These are phyloP conservation scores for Torrubiellomyces zombiae DNA, from an alignment of 2,329 filamentous ascomycete genomes.

Conservation along the genomic window DNA sequence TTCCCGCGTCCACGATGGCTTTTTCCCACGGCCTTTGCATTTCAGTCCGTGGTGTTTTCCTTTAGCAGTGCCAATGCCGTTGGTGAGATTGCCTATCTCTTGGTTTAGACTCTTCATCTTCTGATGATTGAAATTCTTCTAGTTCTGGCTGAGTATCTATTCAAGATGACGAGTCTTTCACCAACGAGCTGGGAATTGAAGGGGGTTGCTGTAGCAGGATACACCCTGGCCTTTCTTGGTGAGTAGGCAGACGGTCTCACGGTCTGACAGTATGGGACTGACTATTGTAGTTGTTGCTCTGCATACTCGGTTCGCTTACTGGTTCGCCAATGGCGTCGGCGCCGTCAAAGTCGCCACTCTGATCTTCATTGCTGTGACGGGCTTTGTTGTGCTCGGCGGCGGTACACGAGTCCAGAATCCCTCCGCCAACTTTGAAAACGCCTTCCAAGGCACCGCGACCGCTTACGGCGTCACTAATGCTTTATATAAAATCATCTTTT, in stretches of 20 bases:
- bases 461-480: conserved; percentile 25
- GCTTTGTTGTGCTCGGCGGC: conserved; percentile 39
- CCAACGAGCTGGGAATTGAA: conserved; percentile 48
- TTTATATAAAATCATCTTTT: conserved; percentile 41
- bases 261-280: conserved; percentile 5
- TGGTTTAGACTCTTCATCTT: not conserved
- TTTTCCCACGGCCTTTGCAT: conserved; percentile 47
- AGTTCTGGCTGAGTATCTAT: conserved; percentile 48
- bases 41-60: conserved; percentile 45
- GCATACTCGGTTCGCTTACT: conserved; percentile 40
- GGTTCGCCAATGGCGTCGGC: conserved; percentile 38
- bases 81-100: conserved; percentile 11
- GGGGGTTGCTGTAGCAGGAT: conserved; percentile 47
- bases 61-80: conserved; percentile 52
- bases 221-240: conserved; percentile 41
- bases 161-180: conserved; percentile 31
- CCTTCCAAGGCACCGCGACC: conserved; percentile 17
- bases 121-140: conserved; percentile 8
- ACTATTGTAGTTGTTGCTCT: conserved; percentile 28
- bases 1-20: conserved; percentile 48
- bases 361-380: conserved; percentile 44
- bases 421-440: conserved; percentile 17
- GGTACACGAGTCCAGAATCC: conserved; percentile 15
- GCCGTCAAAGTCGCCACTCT: conserved; percentile 43
- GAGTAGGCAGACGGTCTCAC: too few species aligned